Evolutionary conservation across 1,284 basidiomycete species (phyloP), one percentile per base, ranked within the genome.

Genomic region (Pseudozyma flocculosa): DNA sequence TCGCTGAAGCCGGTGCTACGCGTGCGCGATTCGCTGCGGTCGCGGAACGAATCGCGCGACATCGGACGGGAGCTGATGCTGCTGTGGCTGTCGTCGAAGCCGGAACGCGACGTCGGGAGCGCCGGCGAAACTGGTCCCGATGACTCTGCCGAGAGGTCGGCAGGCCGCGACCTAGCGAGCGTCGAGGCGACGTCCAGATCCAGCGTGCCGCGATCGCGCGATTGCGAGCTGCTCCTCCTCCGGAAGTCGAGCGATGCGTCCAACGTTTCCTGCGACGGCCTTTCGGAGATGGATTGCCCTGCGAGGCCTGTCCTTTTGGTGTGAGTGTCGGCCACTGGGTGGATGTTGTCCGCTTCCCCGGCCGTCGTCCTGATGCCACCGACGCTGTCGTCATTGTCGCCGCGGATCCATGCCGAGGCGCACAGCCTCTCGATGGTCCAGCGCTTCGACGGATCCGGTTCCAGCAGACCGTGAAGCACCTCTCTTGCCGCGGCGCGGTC

Each of bases 401-500:
- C 48, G 10, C 46, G 52, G n/a, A 70, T 45, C 65, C 68, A 70
- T 1, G 54, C 40, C 23, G 56, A 57, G 1, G 46, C 32, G 19
- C 49, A 48, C 7, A 73, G 47, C 40, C 51, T 34, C 26, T 65
- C 57, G 34, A 73, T 46, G 8, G 66, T 72, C 72, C 72, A 74
- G n/a, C 72, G 59, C 36, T 53, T 47, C n/a, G 45, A 40, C 21
- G 72, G 63, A n/a, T 74, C 70, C 10, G 64, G 61, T 24, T 70
- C 60, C 18, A 74, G 43, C 15, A 74, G 45, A 7, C 67, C 69
- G 17, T 57, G 53, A 8, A 74, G 53, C 15, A 69, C 61, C 42
- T 65, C 54, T 22, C 72, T 39, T n/a, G 60, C 65, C 22, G 53
- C 59, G 2, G 61, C 59, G n/a, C 72, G 63, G 23, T 74, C 70